A percentile compares a stretch with the other conserved stretches of the same genome.
Conservation (phyloP, 2,329 filamentous ascomycete genomes). For the Alternaria tenuissima region DNA sequence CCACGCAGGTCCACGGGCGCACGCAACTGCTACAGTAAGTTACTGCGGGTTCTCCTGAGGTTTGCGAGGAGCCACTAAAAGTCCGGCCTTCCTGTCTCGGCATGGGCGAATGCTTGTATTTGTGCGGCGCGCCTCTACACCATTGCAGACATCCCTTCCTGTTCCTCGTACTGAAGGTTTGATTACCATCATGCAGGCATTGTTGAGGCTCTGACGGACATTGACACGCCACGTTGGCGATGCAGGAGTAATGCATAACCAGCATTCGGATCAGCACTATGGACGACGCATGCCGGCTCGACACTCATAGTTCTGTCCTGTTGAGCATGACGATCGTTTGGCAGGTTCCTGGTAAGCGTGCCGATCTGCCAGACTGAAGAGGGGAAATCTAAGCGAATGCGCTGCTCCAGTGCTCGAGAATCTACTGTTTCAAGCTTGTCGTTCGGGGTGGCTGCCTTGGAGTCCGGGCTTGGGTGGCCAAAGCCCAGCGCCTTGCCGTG, state of each 20-base stretch:
- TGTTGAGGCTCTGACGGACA: slow-evolving; percentile 20
- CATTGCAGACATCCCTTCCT: slow-evolving; percentile 10
- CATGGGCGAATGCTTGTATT: slow-evolving; percentile 32
- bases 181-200: slow-evolving; percentile 15
- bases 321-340: slow-evolving; percentile 23
- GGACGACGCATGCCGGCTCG: slow-evolving; percentile 23
- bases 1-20: slow-evolving; percentile 18
- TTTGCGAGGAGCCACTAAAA: slow-evolving; percentile 29
- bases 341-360: slow-evolving; percentile 14
- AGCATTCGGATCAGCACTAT: slow-evolving; percentile 26
- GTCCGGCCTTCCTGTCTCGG: slow-evolving; percentile 22
- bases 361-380: slow-evolving; percentile 9
- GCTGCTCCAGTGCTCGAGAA: slow-evolving; percentile 2
- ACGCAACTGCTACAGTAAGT: slow-evolving; percentile 11
- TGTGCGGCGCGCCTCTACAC: slow-evolving; percentile 22
- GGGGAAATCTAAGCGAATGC: slow-evolving; percentile 9
- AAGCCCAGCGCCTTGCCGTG: slow-evolving; percentile 13
- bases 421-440: slow-evolving; percentile 8
- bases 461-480: slow-evolving; percentile 12
- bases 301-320: slow-evolving; percentile 18
- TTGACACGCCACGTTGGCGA: slow-evolving; percentile 30
- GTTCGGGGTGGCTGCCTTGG: slow-evolving; percentile 16
- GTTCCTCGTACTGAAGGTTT: slow-evolving; percentile 11
- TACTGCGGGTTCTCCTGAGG: slow-evolving; percentile 9
- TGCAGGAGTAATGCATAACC: slow-evolving; percentile 25